These are phyloP conservation scores for Crucihimalaya himalaica DNA, from an alignment of 345 rosid genomes.

Conservation along the genomic window DNA sequence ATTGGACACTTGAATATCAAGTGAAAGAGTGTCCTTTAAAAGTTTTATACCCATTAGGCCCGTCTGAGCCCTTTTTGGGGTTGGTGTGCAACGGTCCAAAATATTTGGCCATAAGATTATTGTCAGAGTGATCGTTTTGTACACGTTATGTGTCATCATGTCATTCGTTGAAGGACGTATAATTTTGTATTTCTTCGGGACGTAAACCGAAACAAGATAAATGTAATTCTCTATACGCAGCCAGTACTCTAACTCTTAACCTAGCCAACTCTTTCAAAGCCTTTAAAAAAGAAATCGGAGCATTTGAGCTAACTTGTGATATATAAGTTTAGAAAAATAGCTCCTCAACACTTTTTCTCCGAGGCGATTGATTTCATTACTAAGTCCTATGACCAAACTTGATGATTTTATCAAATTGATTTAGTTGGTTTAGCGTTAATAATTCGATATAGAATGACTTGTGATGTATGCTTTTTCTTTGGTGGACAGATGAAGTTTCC, in stretches of 20 bases:
- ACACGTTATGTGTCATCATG: slow-evolving; percentile 1
- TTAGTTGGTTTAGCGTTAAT: slow-evolving; percentile 8
- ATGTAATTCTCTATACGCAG: too few species aligned
- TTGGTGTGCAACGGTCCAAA: slow-evolving; percentile 15
- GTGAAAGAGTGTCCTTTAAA: slow-evolving; percentile 7
- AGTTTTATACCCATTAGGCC: not conserved
- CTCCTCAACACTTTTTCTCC: too few species aligned
- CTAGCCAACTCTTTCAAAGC: too few species aligned
- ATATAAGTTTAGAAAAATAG: too few species aligned
- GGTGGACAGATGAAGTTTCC: slow-evolving; percentile 15
- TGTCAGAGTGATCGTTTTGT: slow-evolving; percentile 11
- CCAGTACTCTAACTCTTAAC: too few species aligned
- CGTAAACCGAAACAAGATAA: too few species aligned
- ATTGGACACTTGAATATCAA: slow-evolving; percentile 1
- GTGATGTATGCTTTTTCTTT: slow-evolving; percentile 17
- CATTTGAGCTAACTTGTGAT: too few species aligned
- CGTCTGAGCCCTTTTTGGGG: slow-evolving; percentile 24
- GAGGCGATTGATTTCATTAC: not conserved
- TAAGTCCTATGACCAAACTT: slow-evolving; percentile 7
- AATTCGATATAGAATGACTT: slow-evolving; percentile 3
- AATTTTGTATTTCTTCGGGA: too few species aligned
- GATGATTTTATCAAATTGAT: not conserved
- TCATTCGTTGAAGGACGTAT: not conserved
- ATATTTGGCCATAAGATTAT: not conserved
- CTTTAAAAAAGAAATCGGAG: too few species aligned